Percentiles rank a stretch among this genome's conserved stretches.
phyloP scores from a whole-genome alignment of 192 early-diverging fungal genomes.

The Diversispora eburnea region DNA sequence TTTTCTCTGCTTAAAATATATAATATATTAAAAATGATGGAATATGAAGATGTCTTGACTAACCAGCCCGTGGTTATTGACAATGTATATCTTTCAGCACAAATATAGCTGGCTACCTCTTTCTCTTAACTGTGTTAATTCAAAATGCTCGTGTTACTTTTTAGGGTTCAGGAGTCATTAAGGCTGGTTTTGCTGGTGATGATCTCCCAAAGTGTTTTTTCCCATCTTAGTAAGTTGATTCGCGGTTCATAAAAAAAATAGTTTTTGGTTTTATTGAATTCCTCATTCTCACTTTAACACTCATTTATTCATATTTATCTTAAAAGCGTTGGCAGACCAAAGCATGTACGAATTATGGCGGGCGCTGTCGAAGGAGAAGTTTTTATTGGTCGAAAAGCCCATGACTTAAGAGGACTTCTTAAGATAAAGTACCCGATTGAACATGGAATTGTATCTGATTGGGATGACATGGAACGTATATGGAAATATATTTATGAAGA shows the following conservation, averaged over 20 bases:
- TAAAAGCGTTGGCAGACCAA: conserved; percentile 88
- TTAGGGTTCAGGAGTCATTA: conserved; percentile 98
- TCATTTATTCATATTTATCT: not conserved
- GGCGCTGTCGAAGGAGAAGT: conserved; percentile 95
- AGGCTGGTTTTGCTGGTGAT: conserved; percentile 98
- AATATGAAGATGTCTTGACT: conserved; percentile 88
- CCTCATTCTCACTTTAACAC: too few relatives aligned
- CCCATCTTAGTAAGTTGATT: conserved; percentile 73
- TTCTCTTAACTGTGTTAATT: not conserved
- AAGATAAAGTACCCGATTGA: conserved; percentile 94
- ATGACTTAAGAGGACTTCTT: conserved; percentile 93
- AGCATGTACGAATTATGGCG: conserved; percentile 95
- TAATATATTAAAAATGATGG: conserved; percentile 47
- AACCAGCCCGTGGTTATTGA: conserved; percentile 99
- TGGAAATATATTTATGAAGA: conserved; percentile 97
- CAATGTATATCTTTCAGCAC: conserved; percentile 68
- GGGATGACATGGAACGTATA: conserved; percentile 98
- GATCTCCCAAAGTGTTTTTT: conserved; percentile 96
- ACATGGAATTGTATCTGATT: conserved; percentile 95
- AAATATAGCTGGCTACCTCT: not conserved
- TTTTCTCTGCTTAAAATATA: not conserved
- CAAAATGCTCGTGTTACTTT: not conserved
- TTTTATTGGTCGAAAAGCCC: conserved; percentile 94
- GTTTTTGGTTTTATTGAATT: too few relatives aligned
- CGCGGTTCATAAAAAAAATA: too few relatives aligned